Conservation (phyloP, 495 filamentous ascomycete genomes). For the Aspergillus avenaceus region DNA sequence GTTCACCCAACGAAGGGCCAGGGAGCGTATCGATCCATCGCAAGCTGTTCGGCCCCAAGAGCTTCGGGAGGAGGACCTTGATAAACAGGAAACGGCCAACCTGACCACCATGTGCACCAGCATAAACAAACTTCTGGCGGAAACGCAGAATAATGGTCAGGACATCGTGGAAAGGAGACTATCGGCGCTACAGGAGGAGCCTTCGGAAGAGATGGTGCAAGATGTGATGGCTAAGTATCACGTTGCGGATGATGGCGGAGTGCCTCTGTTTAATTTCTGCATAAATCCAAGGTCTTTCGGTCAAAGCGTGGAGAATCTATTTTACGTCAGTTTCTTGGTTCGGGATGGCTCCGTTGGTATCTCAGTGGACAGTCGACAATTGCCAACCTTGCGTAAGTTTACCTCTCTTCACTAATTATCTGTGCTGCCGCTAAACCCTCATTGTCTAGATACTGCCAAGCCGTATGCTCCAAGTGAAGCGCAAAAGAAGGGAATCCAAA, state of each 20-base stretch:
- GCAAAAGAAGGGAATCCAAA: constrained; percentile 48
- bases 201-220: constrained; percentile 29
- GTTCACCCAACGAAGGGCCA: constrained; percentile 58
- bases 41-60: constrained; percentile 70
- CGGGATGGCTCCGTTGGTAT: constrained; percentile 75
- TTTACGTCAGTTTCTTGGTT: constrained; percentile 93
- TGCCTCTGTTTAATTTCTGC: constrained; percentile 77
- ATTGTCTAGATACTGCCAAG: constrained; percentile 29
- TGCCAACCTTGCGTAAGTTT: constrained; percentile 71
- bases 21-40: constrained; percentile 56
- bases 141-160: constrained; percentile 31
- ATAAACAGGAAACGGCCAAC: constrained; percentile 67
- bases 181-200: constrained; percentile 27
- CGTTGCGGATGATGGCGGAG: constrained; percentile 57
- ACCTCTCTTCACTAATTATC: neutral
- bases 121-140: constrained; percentile 47
- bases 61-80: constrained; percentile 64
- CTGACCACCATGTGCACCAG: constrained; percentile 66
- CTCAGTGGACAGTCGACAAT: constrained; percentile 53
- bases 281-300: constrained; percentile 88
- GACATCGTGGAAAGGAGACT: constrained; percentile 28
- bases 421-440: constrained; percentile 19
- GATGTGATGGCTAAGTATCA: constrained; percentile 50
- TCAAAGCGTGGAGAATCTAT: constrained; percentile 95
- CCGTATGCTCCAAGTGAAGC: constrained; percentile 41